Evolutionary conservation across 495 filamentous ascomycete genomes (phyloP).

Genomic region (Penicillium flavigenum): DNA sequence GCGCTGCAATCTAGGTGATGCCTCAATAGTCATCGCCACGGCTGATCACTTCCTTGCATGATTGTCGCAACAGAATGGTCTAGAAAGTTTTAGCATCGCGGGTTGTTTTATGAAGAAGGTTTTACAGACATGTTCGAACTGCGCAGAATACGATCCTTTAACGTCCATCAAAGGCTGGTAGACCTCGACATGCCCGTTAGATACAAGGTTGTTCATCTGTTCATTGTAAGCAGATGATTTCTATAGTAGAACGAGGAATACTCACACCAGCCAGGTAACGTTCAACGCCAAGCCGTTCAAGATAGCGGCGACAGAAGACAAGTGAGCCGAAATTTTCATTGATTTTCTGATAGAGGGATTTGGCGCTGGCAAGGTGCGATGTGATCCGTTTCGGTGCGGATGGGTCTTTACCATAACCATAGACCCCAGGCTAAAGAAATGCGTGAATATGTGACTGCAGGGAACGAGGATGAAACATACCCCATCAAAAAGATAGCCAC

Average conservation of each 20-base stretch:
- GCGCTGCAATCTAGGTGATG: neutral
- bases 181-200: slow-evolving; percentile 53
- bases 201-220: slow-evolving; percentile 53
- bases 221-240: slow-evolving; percentile 3
- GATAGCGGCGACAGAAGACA: slow-evolving; percentile 61
- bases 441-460: neutral
- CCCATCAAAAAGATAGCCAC: slow-evolving; percentile 46
- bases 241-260: neutral
- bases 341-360: slow-evolving; percentile 58
- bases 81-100: slow-evolving; percentile 9
- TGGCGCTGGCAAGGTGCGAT: slow-evolving; percentile 55
- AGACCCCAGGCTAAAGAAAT: slow-evolving; percentile 36
- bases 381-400: slow-evolving; percentile 50
- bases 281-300: slow-evolving; percentile 61
- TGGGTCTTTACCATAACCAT: slow-evolving; percentile 52
- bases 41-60: slow-evolving; percentile 51
- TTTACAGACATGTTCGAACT: slow-evolving; percentile 59
- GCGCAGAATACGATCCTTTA: slow-evolving; percentile 57
- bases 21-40: slow-evolving; percentile 48
- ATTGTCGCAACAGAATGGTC: slow-evolving; percentile 49
- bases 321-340: slow-evolving; percentile 64
- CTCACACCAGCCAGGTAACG: slow-evolving; percentile 60
- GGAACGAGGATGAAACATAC: slow-evolving; percentile 28
- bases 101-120: neutral
- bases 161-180: slow-evolving; percentile 56